A percentile compares a stretch with the other conserved stretches of the same genome.
phyloP scores from a whole-genome alignment of 345 rosid genomes.

The Arabidopsis arenosa region DNA sequence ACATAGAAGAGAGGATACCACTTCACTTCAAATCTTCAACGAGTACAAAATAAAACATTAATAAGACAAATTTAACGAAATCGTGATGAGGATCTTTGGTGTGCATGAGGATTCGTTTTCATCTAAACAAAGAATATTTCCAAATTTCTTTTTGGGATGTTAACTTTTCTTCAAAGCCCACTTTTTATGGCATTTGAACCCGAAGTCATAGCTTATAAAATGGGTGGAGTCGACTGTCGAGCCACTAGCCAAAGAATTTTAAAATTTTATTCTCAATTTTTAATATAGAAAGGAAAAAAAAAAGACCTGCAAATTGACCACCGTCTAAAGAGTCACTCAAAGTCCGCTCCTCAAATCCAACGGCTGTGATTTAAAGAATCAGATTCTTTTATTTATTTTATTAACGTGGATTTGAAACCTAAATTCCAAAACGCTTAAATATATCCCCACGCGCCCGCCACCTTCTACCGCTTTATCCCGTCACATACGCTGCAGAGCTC shows the following conservation, averaged over 20 bases:
- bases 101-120: neutral
- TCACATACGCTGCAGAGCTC: constrained; percentile 38
- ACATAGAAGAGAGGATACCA: neutral
- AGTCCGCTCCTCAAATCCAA: constrained; percentile 45
- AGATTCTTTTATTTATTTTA: constrained; percentile 2
- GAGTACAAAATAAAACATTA: neutral
- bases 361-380: constrained; percentile 29
- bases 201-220: neutral
- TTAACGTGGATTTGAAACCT: constrained; percentile 39
- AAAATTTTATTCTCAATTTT: neutral
- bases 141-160: neutral
- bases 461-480: constrained; percentile 50
- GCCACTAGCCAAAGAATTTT: neutral
- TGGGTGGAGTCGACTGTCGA: neutral
- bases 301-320: constrained; percentile 27
- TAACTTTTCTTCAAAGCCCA: neutral
- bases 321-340: constrained; percentile 35
- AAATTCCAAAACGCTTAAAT: constrained; percentile 36
- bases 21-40: neutral
- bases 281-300: neutral
- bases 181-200: neutral
- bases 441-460: constrained; percentile 47
- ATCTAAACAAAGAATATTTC: neutral
- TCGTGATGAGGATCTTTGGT: no score
- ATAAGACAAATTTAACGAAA: neutral